These are phyloP conservation scores for Boletus coccyginus DNA, from an alignment of 768 basidiomycete genomes.

Conservation along the genomic window DNA sequence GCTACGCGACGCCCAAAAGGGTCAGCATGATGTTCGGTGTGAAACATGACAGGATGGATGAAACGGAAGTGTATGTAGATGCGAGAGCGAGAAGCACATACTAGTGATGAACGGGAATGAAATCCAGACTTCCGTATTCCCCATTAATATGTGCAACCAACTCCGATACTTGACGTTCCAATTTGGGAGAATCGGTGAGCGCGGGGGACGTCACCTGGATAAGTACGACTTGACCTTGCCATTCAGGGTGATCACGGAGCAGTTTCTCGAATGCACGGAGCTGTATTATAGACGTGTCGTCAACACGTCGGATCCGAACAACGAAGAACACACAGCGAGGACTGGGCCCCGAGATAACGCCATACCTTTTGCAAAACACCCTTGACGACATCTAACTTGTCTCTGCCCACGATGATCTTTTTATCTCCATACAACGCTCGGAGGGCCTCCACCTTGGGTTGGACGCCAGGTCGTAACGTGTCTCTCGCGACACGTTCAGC, in stretches of 20 bases:
- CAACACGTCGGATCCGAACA: neutral
- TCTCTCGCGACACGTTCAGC: conserved; percentile 85
- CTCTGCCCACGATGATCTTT: conserved; percentile 97
- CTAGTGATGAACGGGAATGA: conserved; percentile 98
- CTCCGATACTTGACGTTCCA: conserved; percentile 92
- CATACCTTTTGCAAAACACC: conserved; percentile 91
- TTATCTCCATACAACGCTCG: conserved; percentile 87
- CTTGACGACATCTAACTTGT: conserved; percentile 98
- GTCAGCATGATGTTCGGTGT: neutral
- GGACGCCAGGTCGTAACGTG: conserved; percentile 77
- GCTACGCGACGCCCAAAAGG: conserved; percentile 39
- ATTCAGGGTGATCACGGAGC: conserved; percentile 89
- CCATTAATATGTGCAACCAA: conserved; percentile 95
- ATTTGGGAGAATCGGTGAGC: conserved; percentile 86
- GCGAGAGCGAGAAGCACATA: conserved; percentile 39
- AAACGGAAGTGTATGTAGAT: neutral
- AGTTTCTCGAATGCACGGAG: conserved; percentile 95
- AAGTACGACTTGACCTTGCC: conserved; percentile 86
- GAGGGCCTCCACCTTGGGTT: conserved; percentile 87
- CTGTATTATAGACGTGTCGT: conserved; percentile 34
- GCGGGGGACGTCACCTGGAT: conserved; percentile 89
- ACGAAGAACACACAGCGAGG: neutral
- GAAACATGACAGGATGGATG: neutral
- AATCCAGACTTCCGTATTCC: conserved; percentile 90
- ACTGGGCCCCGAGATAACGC: neutral